Conservation (phyloP, 345 rosid species). For the Hypericum androsaemum region DNA sequence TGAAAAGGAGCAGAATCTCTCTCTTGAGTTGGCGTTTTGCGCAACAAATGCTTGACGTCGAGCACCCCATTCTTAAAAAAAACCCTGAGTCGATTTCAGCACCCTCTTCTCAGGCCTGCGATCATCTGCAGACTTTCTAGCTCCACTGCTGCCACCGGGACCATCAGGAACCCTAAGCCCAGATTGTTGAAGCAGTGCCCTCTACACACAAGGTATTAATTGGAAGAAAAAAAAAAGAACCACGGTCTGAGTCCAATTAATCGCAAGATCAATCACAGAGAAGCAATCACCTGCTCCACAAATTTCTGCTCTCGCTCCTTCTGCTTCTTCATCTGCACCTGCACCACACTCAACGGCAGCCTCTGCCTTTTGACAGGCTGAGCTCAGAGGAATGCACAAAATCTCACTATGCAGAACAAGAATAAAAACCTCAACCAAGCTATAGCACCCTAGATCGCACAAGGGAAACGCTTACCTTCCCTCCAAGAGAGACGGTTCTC, state of each 20-base stretch:
- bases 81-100: neutral
- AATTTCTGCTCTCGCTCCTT: conserved; percentile 62
- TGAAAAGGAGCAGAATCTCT: neutral
- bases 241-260: neutral
- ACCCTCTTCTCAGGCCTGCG: conserved; percentile 1
- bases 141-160: conserved; percentile 39
- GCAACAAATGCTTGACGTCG: neutral
- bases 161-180: conserved; percentile 47
- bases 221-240: neutral
- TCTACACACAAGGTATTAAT: neutral
- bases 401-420: conserved; percentile 3
- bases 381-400: neutral
- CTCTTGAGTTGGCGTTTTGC: neutral
- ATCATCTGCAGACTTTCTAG: conserved; percentile 16
- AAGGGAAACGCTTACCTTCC: conserved; percentile 44
- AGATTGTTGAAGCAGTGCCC: conserved; percentile 15
- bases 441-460: no score
- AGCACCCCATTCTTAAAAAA: conserved; percentile 1
- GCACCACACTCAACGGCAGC: conserved; percentile 69
- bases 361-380: conserved; percentile 72
- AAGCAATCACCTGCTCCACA: conserved; percentile 40
- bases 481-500: conserved; percentile 61
- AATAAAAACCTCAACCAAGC: neutral
- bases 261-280: neutral
- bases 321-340: conserved; percentile 70